Base-by-base conservation (phyloP, 345 rosid species). In the Linum trigynum region DNA sequence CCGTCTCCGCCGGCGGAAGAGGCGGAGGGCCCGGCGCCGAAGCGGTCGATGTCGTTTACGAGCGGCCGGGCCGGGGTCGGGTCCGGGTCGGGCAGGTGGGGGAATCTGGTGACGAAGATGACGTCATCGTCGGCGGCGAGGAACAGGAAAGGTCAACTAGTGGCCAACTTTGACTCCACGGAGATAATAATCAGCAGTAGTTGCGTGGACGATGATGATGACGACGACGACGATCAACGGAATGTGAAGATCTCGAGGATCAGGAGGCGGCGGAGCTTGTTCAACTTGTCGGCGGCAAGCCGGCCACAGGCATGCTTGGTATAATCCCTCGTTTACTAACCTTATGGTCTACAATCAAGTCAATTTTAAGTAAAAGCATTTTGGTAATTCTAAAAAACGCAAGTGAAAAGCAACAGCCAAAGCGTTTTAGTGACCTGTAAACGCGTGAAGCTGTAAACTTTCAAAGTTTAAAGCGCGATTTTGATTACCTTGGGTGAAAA, bases 11-110 rank as follows among this genome's bases (percentile, higher is more conserved):
- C 82, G 0, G 79, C 84, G 39, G 71, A 63, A 62, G 62, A 66
- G 41, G 76, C 10, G 77, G 75, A 60, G 70, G 80, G 57, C 74
- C 84, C 0, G 70, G 79, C 39, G 55, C 67, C 60, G 69, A 68
- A 6, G 79, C 76, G 61, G 39, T 2, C 39, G 38, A 67, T 63
- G 53, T 48, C 53, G 53, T 48, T 48, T 48, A 48, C 12, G 64
- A 69, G 65, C 63, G 73, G 3, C 14, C 77, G 71, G 41, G 82
- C 71, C 16, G 65, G 64, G 73, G 71, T 67, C 8, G 1, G 65
- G 59, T 76, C 81, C 53, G 80, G 79, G 62, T 86, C 89, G 2
- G 69, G 74, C 38, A 69, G 89, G 71, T 81, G 91, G 92, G 80
- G 77, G 16, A 73, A 75, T 63, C 69, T 79, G 41, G 77, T 55